Percentiles rank a stretch among this genome's conserved stretches.
Evolutionary conservation across 352 stramenopile genomes (phyloP).

Genomic region (Globisporangium radiosum): DNA sequence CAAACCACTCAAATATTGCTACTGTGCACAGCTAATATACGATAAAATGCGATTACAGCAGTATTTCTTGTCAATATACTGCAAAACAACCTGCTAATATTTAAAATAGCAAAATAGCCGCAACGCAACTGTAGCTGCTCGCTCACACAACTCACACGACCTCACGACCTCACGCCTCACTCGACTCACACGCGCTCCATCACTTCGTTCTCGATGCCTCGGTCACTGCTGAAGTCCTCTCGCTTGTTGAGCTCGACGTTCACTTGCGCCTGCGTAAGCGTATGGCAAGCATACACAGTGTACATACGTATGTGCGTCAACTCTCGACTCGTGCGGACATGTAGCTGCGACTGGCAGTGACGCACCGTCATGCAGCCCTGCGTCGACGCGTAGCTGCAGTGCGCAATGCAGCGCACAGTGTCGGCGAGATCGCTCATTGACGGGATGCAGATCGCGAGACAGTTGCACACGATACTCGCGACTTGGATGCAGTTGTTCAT

Average conservation of each 20-base stretch:
- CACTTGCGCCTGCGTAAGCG: slow-evolving; percentile 57
- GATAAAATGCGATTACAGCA: background rate
- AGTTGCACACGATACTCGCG: slow-evolving; percentile 63
- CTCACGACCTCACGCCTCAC: too few species aligned
- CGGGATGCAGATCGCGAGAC: slow-evolving; percentile 72
- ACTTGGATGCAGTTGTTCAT: slow-evolving; percentile 90
- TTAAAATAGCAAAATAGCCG: too few species aligned
- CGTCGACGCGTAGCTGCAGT: slow-evolving; percentile 89
- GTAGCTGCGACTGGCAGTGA: too few species aligned
- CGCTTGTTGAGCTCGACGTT: slow-evolving; percentile 90
- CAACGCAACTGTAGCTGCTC: too few species aligned
- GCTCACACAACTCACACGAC: too few species aligned
- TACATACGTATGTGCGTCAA: background rate
- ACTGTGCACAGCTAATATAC: background rate
- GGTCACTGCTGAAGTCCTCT: slow-evolving; percentile 35
- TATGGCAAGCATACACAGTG: background rate
- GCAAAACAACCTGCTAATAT: background rate
- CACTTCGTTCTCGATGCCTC: slow-evolving; percentile 30
- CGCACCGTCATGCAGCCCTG: slow-evolving; percentile 90
- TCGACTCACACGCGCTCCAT: slow-evolving; percentile 59
- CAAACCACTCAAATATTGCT: background rate
- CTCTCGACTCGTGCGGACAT: too few species aligned
- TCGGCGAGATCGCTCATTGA: slow-evolving; percentile 59
- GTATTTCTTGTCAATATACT: background rate
- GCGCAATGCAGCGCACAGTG: slow-evolving; percentile 83